Evolutionary conservation across 1,284 basidiomycete genomes (phyloP).

Genomic region (Pseudozyma sp.): DNA sequence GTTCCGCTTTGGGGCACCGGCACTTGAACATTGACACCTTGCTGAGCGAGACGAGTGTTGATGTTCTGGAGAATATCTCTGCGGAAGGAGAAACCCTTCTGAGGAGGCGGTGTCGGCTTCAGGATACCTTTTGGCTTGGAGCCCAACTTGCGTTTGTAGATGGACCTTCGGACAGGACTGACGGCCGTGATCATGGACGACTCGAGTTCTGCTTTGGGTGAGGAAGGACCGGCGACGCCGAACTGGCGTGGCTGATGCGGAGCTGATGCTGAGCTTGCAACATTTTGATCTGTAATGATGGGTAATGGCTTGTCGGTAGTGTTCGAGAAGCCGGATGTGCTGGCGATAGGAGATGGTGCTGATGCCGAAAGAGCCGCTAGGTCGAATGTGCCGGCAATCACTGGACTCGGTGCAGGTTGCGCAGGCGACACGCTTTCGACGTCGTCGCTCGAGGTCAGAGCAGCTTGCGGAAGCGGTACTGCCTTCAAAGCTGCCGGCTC

Average conservation of each 20-base stretch:
- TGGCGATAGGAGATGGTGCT: not conserved
- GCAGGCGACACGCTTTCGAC: not conserved
- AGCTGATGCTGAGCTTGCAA: conserved; percentile 7
- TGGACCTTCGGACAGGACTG: conserved; percentile 43
- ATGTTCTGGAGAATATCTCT: conserved; percentile 62
- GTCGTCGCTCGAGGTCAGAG: not conserved
- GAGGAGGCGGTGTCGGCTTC: conserved; percentile 58
- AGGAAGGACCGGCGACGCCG: not conserved
- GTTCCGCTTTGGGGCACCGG: conserved; percentile 56
- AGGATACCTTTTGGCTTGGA: conserved; percentile 57
- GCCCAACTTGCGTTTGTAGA: conserved; percentile 48
- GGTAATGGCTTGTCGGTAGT: conserved; percentile 26
- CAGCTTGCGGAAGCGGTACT: not conserved
- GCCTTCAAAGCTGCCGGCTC: not conserved
- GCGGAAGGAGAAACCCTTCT: conserved; percentile 61
- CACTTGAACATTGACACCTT: conserved; percentile 64
- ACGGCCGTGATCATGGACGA: conserved; percentile 34
- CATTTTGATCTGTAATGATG: not conserved
- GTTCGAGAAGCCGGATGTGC: not conserved
- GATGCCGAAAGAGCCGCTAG: not conserved
- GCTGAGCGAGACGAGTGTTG: conserved; percentile 64
- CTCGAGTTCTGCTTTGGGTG: conserved; percentile 16
- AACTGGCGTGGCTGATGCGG: conserved; percentile 12
- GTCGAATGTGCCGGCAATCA: conserved; percentile 14
- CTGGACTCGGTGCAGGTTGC: conserved; percentile 3